phyloP scores from a whole-genome alignment of 2,329 filamentous ascomycete species.

The Aspergillus sp. region DNA sequence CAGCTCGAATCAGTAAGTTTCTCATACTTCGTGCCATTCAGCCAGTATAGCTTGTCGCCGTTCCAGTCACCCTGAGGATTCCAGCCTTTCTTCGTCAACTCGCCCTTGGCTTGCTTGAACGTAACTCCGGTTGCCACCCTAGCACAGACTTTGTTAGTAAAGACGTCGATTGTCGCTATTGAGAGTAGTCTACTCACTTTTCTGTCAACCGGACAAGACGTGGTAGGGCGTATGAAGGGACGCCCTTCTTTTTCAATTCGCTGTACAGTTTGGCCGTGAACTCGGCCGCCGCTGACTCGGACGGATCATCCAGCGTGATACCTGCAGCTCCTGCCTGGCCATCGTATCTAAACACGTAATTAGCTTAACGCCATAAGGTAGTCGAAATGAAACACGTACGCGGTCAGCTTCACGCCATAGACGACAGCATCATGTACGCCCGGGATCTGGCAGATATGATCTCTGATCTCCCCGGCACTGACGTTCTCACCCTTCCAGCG shows the following conservation, averaged over 20 bases:
- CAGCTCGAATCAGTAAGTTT: constrained; percentile 45
- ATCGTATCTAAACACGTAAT: constrained; percentile 46
- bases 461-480: constrained; percentile 51
- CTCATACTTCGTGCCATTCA: constrained; percentile 47
- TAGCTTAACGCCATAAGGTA: constrained; percentile 1
- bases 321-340: constrained; percentile 54
- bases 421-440: constrained; percentile 51
- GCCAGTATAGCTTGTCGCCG: constrained; percentile 50
- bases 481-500: constrained; percentile 53
- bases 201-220: constrained; percentile 52
- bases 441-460: constrained; percentile 48
- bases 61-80: constrained; percentile 36
- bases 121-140: constrained; percentile 53
- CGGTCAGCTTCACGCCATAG: constrained; percentile 48
- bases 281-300: constrained; percentile 31
- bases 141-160: constrained; percentile 5
- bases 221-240: constrained; percentile 53
- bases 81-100: constrained; percentile 50
- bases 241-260: constrained; percentile 48
- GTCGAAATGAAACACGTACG: constrained; percentile 30
- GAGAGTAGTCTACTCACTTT: constrained; percentile 40
- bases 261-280: constrained; percentile 46
- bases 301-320: constrained; percentile 46
- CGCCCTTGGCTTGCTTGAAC: constrained; percentile 55
- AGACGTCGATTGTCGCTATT: neutral